Evolutionary conservation across 106 monocot species (phyloP).

Genomic region (Dendrobium nobile): DNA sequence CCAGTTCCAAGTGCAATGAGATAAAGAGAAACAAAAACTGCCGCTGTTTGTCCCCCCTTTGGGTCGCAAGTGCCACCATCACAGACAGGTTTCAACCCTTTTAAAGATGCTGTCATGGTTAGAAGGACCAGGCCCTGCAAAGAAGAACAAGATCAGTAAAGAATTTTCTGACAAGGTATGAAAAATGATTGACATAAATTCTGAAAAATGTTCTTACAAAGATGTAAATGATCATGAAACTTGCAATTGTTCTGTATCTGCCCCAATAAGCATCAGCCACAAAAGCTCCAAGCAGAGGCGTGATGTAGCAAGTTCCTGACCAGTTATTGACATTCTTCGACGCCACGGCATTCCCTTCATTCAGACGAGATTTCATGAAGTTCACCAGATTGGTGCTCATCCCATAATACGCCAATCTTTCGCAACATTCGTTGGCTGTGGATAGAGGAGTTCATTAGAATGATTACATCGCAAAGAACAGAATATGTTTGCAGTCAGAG

Average conservation of each 20-base stretch:
- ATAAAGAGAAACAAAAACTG: slow-evolving; percentile 40
- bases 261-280: slow-evolving; percentile 42
- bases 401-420: slow-evolving; percentile 51
- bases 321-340: slow-evolving; percentile 45
- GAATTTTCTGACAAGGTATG: neutral
- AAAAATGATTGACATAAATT: neutral
- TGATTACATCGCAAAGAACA: no score
- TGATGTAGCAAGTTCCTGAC: slow-evolving; percentile 52
- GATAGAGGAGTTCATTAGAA: neutral
- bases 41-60: slow-evolving; percentile 23
- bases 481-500: no score
- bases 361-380: slow-evolving; percentile 25
- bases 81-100: slow-evolving; percentile 31
- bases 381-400: slow-evolving; percentile 55
- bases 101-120: slow-evolving; percentile 29
- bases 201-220: slow-evolving; percentile 6
- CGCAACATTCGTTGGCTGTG: slow-evolving; percentile 36
- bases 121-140: slow-evolving; percentile 28
- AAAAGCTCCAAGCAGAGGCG: slow-evolving; percentile 39
- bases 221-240: slow-evolving; percentile 37
- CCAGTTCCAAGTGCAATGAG: slow-evolving; percentile 47
- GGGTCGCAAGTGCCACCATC: slow-evolving; percentile 25
- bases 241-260: slow-evolving; percentile 29
- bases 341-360: slow-evolving; percentile 21
- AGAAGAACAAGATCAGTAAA: neutral